Evolutionary conservation across 345 rosid genomes (phyloP).

Genomic region (Hypericum perforatum): DNA sequence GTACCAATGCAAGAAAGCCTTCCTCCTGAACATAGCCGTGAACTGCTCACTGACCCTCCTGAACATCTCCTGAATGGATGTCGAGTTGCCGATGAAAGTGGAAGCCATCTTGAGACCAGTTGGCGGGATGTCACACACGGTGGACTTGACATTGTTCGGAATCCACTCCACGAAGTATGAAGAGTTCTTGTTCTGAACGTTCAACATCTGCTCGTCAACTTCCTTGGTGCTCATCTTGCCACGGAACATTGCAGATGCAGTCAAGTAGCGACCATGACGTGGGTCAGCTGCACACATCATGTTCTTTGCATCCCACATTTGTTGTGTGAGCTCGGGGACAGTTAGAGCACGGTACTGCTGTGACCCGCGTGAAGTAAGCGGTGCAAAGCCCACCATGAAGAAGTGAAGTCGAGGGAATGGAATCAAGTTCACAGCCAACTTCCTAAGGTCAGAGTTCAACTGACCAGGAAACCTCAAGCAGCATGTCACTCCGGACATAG

Average conservation of each 20-base stretch:
- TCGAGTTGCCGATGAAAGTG: background rate
- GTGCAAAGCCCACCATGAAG: constrained; percentile 3
- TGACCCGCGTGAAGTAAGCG: background rate
- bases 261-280: background rate
- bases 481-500: constrained; percentile 1
- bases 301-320: too few species aligned
- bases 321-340: too few species aligned
- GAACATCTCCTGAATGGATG: background rate
- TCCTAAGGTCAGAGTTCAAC: background rate
- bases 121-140: constrained; percentile 2
- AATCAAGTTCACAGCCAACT: background rate
- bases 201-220: background rate
- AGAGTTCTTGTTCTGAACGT: background rate
- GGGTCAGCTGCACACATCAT: too few species aligned
- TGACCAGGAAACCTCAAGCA: constrained; percentile 3
- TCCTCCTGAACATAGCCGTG: background rate
- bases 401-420: constrained; percentile 1
- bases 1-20: too few species aligned
- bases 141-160: constrained; percentile 1
- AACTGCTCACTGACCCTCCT: constrained; percentile 1
- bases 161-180: background rate
- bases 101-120: background rate
- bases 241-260: background rate
- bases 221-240: background rate
- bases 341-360: constrained; percentile 1